phyloP scores from a whole-genome alignment of 345 rosid species.

The Lepidium africanum region DNA sequence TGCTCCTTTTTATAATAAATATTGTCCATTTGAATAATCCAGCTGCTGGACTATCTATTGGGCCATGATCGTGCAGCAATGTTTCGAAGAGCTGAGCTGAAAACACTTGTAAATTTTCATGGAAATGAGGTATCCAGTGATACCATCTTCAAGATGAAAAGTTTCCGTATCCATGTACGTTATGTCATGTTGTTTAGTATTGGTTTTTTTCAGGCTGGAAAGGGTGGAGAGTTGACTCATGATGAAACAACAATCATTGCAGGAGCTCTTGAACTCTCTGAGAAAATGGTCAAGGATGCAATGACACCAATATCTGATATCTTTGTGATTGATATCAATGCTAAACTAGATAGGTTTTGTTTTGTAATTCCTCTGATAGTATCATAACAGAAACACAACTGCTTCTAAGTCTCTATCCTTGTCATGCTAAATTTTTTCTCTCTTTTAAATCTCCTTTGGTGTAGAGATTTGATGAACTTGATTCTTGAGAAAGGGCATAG shows the following conservation, averaged over 20 bases:
- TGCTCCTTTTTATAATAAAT: background rate
- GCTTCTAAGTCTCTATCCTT: background rate
- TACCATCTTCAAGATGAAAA: constrained; percentile 6
- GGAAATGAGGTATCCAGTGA: constrained; percentile 75
- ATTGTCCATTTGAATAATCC: constrained; percentile 3
- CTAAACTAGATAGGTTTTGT: constrained; percentile 69
- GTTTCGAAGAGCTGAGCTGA: constrained; percentile 97
- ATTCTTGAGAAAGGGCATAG: constrained; percentile 96
- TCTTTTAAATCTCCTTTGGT: background rate
- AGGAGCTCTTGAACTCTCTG: constrained; percentile 91
- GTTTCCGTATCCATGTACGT: background rate
- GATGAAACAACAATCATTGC: constrained; percentile 98
- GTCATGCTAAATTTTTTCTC: background rate
- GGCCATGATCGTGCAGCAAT: constrained; percentile 90
- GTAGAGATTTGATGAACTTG: constrained; percentile 68
- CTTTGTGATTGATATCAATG: constrained; percentile 77
- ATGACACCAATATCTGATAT: constrained; percentile 85
- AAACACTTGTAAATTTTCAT: constrained; percentile 88
- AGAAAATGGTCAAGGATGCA: constrained; percentile 80
- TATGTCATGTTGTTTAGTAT: background rate
- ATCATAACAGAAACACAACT: background rate
- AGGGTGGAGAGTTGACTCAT: constrained; percentile 96
- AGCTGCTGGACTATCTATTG: constrained; percentile 77
- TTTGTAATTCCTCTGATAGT: background rate
- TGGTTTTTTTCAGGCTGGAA: constrained; percentile 67